Conservation (phyloP, 495 filamentous ascomycete genomes). For the Aspergillus affinis region DNA sequence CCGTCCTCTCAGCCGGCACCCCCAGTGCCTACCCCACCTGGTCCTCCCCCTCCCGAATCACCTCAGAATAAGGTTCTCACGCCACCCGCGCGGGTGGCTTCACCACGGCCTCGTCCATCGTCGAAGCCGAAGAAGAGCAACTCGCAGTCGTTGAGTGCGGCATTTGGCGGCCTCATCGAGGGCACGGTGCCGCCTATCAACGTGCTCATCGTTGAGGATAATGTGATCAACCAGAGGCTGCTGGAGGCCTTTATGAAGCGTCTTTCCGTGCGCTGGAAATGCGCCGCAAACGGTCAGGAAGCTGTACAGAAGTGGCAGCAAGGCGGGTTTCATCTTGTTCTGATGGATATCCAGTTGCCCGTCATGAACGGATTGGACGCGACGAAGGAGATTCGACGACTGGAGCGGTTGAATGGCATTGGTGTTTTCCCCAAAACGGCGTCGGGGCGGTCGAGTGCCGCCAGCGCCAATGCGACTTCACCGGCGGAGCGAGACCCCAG, state of each 20-base stretch:
- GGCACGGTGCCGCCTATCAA: conserved; percentile 93
- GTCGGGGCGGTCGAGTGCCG: conserved; percentile 39
- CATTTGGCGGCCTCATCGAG: conserved; percentile 67
- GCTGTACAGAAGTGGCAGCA: conserved; percentile 90
- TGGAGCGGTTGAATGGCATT: conserved; percentile 87
- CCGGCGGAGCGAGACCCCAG: conserved; percentile 25
- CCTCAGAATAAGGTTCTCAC: conserved; percentile 38
- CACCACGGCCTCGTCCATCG: conserved; percentile 36
- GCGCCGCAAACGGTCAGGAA: conserved; percentile 89
- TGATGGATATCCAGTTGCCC: conserved; percentile 98
- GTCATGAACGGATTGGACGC: conserved; percentile 96
- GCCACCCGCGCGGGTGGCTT: conserved; percentile 36
- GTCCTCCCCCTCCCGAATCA: conserved; percentile 33
- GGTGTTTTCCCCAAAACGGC: conserved; percentile 72
- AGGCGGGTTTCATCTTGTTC: conserved; percentile 93
- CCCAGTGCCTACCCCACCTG: conserved; percentile 39
- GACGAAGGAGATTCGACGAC: conserved; percentile 90
- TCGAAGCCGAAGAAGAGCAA: conserved; percentile 49
- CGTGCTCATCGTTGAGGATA: conserved; percentile 97
- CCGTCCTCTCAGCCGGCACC: conserved; percentile 30
- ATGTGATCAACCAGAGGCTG: conserved; percentile 91
- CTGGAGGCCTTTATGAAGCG: conserved; percentile 96
- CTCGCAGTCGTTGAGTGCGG: conserved; percentile 26
- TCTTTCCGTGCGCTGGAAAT: conserved; percentile 96
- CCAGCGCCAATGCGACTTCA: conserved; percentile 29